Percentiles rank a stretch among this genome's conserved stretches.
Evolutionary conservation across 2,329 filamentous ascomycete species (phyloP).

Genomic region (Penicillium sp.): DNA sequence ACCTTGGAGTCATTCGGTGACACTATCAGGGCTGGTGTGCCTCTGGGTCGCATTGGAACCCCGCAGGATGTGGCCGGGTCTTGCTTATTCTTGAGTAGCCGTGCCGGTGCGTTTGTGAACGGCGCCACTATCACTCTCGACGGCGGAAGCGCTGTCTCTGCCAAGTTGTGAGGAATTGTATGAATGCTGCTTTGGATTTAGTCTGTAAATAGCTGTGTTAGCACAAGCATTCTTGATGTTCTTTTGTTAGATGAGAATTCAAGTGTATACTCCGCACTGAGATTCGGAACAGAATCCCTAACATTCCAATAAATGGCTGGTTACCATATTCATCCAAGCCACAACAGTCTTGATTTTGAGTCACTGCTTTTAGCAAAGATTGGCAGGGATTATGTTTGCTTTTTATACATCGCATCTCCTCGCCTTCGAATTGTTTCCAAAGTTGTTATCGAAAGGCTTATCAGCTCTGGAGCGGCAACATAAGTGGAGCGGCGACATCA

Average conservation of each 20-base stretch:
- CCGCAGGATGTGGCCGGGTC: conserved; percentile 69
- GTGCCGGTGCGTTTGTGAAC: conserved; percentile 65
- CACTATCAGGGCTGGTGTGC: conserved; percentile 55
- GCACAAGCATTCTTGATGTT: not conserved
- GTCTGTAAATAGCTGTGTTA: not conserved
- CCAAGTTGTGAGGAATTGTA: conserved; percentile 38
- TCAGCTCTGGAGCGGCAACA: conserved; percentile 15
- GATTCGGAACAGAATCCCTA: not conserved
- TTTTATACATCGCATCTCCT: not conserved
- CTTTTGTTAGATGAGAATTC: not conserved
- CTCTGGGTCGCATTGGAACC: conserved; percentile 64
- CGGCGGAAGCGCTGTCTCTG: conserved; percentile 50
- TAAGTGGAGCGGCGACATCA: conserved; percentile 28
- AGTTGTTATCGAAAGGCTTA: conserved; percentile 15
- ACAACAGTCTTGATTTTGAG: not conserved
- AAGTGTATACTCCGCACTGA: not conserved
- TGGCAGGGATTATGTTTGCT: not conserved
- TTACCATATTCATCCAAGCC: not conserved
- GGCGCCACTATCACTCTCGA: conserved; percentile 64
- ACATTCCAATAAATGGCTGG: conserved; percentile 8
- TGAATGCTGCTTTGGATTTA: not conserved
- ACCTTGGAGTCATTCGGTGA: conserved; percentile 52
- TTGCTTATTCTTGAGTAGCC: conserved; percentile 67
- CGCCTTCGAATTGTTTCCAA: not conserved
- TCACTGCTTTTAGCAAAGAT: not conserved